Evolutionary conservation across 805 yeast genomes (phyloP).

Genomic region (Nematodospora valgi): DNA sequence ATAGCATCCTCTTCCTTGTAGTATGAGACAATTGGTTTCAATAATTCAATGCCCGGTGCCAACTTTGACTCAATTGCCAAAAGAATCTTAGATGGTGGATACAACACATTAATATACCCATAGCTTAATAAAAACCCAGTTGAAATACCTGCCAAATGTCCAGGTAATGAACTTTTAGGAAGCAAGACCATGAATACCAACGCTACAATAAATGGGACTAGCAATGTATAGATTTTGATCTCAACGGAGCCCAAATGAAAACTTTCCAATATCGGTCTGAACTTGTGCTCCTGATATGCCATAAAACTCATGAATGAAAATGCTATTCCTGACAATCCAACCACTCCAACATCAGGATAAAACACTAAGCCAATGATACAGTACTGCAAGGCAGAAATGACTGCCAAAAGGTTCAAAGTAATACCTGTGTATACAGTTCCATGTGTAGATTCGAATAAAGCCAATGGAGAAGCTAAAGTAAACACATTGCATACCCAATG

Average conservation of each 20-base stretch:
- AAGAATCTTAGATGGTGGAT: constrained; percentile 65
- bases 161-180: constrained; percentile 69
- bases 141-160: constrained; percentile 65
- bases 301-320: constrained; percentile 64
- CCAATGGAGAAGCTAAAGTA: constrained; percentile 56
- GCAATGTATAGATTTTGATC: constrained; percentile 36
- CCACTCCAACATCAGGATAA: constrained; percentile 50
- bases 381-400: constrained; percentile 63
- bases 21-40: constrained; percentile 55
- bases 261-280: constrained; percentile 37
- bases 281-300: constrained; percentile 44
- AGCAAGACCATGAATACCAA: constrained; percentile 46
- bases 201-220: constrained; percentile 49
- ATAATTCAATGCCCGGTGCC: constrained; percentile 44
- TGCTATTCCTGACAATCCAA: constrained; percentile 74
- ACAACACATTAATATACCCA: constrained; percentile 54
- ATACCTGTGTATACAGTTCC: constrained; percentile 88
- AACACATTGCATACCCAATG: constrained; percentile 62
- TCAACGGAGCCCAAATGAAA: constrained; percentile 11
- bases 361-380: constrained; percentile 49
- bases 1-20: constrained; percentile 54
- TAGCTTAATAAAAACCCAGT: constrained; percentile 63
- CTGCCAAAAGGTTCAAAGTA: constrained; percentile 68
- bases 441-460: constrained; percentile 63
- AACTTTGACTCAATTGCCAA: constrained; percentile 61